Base-by-base conservation (phyloP, 2,329 filamentous ascomycete genomes). In the Neopestalotiopsis clavispora region DNA sequence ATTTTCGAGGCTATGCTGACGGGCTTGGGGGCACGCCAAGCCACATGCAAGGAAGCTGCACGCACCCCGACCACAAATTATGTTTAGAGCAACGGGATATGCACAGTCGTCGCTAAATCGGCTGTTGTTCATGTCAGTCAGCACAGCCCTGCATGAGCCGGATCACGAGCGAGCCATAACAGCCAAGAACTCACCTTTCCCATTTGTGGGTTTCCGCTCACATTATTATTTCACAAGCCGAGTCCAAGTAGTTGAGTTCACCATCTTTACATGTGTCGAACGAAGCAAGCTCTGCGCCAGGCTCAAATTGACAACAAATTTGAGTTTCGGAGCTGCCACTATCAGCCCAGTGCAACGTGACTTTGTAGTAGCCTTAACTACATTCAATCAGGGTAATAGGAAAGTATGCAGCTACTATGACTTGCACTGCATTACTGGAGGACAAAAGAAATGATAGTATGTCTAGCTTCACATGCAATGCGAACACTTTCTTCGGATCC, bases 1-100 rank as follows among this genome's bases (percentile, higher is more conserved):
- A 49, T 32, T 6, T 45, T 34, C 28, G 30, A 49, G 63, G 63
- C 63, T 58, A 13, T 66, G 63, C 63, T 38, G 63, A 56, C 63
- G 6, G 49, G 42, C 63, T 62, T 30, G 12, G 34, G 59, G n/a
- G 57, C 28, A 30, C 57, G 10, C 17, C 57, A 30, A 10, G 34
- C 34, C 34, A 38, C 34, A 38, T 38, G 34, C 34, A 38, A 38
- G 10, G 10, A 38, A 38, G 23, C 57, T 17, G 28, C 13, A 10
- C 57, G 28, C n/a, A 52, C 45, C 20, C 45, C 45, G 45, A 52
- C 45, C 6, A 17, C 5, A 20, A 45, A 20, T 52, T 4, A 52
- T 7, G 17, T 52, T n/a, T 52, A 52, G 45, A n/a, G 45, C 45
- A 38, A 38, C 34, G 6, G 34, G 10, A 38, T 10, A 23, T 52